Base-by-base conservation (phyloP, 495 filamentous ascomycete species). In the Annulohypoxylon bovei region DNA sequence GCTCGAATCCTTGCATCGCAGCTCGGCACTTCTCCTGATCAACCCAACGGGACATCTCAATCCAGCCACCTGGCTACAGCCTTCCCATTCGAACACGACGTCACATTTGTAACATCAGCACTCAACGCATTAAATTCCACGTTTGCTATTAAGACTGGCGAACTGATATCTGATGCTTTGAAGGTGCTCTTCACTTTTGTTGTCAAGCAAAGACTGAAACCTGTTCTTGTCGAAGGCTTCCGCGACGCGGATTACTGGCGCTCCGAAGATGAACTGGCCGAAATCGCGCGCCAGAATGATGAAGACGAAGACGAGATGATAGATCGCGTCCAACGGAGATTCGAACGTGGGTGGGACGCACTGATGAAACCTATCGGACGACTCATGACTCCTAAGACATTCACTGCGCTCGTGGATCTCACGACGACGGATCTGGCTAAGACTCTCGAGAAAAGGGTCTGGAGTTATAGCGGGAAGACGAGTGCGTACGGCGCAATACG, bases 391-490 rank as follows among this genome's bases (percentile, higher is more conserved):
- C 80, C 88, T 0, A 80, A 85, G 27, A 89, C 88, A 23, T 94
- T 89, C 74, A 87, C 90, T 60, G 86, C 85, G 16, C 82, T 99
- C 7, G 84, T 97, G 18, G 87, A 89, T 32, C 83, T 88, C 6
- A 91, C 94, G 8, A 85, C 93, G 14, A 82, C 81, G 1, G 91
- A 96, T 76, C 87, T 98, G 3, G 82, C 90, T 0, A 77, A 78
- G 12, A 85, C 94, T 42, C 84, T 99, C 7, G 96, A 98, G 82
- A 98, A 97, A 85, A 82, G 95, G 3, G 89, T 98, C 30, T 95
- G 90, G 90, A 89, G 89, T 53, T 95, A 92, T 75, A 87, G 91
- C 23, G 92, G 92, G 20, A 87, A 91, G 60, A 85, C 96, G 27
- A 97, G 91, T 69, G 88, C 90, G 49, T 86, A 95, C 22, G 96